phyloP scores from a whole-genome alignment of 2,329 filamentous ascomycete genomes.

The Phaeosphaeriaceae sp. region DNA sequence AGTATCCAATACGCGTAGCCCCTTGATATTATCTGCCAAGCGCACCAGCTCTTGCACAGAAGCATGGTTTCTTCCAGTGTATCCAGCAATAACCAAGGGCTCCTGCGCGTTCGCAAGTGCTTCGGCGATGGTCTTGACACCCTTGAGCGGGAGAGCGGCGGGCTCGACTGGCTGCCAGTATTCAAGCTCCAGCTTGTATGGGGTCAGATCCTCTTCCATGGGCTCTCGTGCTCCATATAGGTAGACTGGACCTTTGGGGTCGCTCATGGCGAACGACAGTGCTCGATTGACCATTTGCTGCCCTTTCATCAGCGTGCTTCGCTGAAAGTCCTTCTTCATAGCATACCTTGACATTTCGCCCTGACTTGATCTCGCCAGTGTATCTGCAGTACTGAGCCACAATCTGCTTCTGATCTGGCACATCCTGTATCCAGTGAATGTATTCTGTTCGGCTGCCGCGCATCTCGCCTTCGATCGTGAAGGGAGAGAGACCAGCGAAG shows the following conservation, averaged over 20 bases:
- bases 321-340: background rate
- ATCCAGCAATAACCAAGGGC: constrained; percentile 75
- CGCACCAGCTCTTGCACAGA: constrained; percentile 68
- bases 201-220: constrained; percentile 79
- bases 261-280: constrained; percentile 78
- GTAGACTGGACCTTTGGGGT: constrained; percentile 82
- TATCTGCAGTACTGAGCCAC: constrained; percentile 87
- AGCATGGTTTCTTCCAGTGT: constrained; percentile 72
- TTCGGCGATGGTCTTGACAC: constrained; percentile 66
- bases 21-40: constrained; percentile 71
- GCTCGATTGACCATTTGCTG: constrained; percentile 84
- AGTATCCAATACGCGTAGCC: constrained; percentile 75
- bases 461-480: constrained; percentile 79
- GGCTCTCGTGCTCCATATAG: constrained; percentile 79
- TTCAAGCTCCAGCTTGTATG: constrained; percentile 64
- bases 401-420: constrained; percentile 82
- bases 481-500: constrained; percentile 79
- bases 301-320: constrained; percentile 9
- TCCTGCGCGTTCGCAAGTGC: constrained; percentile 69
- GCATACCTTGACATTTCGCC: constrained; percentile 74
- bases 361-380: constrained; percentile 80
- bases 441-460: constrained; percentile 76
- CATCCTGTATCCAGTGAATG: constrained; percentile 87
- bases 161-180: constrained; percentile 76
- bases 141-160: constrained; percentile 64